Percentiles rank a stretch among this genome's conserved stretches.
phyloP scores from a whole-genome alignment of 768 basidiomycete species.

The Coprinopsis cinerea region DNA sequence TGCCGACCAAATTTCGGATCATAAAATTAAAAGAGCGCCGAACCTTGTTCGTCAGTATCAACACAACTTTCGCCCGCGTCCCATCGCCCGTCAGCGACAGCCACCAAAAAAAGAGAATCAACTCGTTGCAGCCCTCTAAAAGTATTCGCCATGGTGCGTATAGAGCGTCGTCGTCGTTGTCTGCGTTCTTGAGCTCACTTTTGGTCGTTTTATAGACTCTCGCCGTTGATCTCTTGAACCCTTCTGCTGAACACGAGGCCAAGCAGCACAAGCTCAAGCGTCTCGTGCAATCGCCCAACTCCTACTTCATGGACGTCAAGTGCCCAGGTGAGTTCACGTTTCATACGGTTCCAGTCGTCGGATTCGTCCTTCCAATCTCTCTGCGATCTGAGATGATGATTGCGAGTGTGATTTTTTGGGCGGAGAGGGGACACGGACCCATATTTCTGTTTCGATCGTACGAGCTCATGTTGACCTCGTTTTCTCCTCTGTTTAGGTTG shows the following conservation, averaged over 20 bases:
- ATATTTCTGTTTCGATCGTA: constrained; percentile 5
- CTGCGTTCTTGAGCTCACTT: not conserved
- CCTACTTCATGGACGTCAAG: constrained; percentile 99
- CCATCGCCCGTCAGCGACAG: constrained; percentile 22
- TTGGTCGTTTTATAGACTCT: constrained; percentile 66
- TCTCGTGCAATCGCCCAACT: constrained; percentile 97
- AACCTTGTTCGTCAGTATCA: constrained; percentile 36
- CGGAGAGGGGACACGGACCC: not conserved
- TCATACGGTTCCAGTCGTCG: not conserved
- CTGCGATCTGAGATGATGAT: not conserved
- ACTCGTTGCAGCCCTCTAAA: constrained; percentile 16
- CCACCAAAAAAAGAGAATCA: constrained; percentile 25
- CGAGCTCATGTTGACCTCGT: constrained; percentile 14
- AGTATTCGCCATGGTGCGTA: constrained; percentile 30
- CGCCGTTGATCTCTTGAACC: constrained; percentile 97
- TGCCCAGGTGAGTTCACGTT: constrained; percentile 70
- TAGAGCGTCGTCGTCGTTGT: not conserved
- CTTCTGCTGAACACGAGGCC: constrained; percentile 78
- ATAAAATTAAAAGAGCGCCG: constrained; percentile 17
- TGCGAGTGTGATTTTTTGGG: not conserved
- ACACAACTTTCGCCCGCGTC: constrained; percentile 32
- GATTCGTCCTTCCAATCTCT: not conserved
- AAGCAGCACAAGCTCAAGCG: constrained; percentile 98
- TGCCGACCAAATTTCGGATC: constrained; percentile 21
- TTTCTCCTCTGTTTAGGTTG: constrained; percentile 58